These are phyloP conservation scores for Colletotrichum neosansevieriae DNA, from an alignment of 2,329 filamentous ascomycete species.

Conservation along the genomic window DNA sequence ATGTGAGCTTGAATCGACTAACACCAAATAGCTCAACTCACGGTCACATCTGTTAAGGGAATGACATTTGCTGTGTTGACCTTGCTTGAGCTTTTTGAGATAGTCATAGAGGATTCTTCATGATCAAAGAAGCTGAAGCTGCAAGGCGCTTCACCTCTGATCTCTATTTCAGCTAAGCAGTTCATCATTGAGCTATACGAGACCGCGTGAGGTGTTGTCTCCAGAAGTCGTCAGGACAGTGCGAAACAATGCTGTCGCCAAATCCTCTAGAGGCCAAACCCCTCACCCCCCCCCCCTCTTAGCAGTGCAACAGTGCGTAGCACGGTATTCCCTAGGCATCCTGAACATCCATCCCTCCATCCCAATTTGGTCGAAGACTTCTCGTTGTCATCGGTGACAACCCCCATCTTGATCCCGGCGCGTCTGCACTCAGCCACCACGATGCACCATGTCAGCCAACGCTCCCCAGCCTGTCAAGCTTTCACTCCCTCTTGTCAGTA, in stretches of 20 bases:
- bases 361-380: slow-evolving; percentile 1
- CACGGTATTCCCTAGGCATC: slow-evolving; percentile 1
- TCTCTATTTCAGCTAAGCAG: too few relatives aligned
- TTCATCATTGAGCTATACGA: too few relatives aligned
- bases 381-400: not conserved
- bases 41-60: too few relatives aligned
- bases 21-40: too few relatives aligned
- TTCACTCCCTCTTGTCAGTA: slow-evolving; percentile 77
- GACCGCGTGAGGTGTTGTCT: too few relatives aligned
- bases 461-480: slow-evolving; percentile 80
- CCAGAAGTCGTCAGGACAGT: not conserved
- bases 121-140: too few relatives aligned
- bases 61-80: too few relatives aligned
- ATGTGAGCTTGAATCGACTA: not conserved
- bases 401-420: not conserved
- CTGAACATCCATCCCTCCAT: not conserved
- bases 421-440: slow-evolving; percentile 6
- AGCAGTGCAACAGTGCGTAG: not conserved
- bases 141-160: too few relatives aligned
- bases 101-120: too few relatives aligned
- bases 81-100: too few relatives aligned
- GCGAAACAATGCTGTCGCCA: not conserved
- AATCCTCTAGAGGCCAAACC: too few relatives aligned
- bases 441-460: slow-evolving; percentile 53
- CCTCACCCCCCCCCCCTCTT: too few relatives aligned